Base-by-base conservation (phyloP, 306 rosid genomes). In the Echinosophora koreensis region DNA sequence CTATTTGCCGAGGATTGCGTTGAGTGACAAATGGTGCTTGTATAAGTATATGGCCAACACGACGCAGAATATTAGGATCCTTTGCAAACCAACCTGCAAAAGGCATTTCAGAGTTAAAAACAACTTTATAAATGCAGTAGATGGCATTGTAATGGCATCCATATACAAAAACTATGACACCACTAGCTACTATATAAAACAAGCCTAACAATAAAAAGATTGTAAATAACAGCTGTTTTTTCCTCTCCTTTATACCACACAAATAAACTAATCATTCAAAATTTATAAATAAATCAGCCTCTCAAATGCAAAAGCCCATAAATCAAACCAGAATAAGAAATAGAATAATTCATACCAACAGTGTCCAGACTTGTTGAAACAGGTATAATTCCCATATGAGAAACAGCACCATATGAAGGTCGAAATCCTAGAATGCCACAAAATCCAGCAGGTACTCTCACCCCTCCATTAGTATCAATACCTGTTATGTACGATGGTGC, bases 341-440 rank as follows among this genome's bases (percentile, higher is more conserved):
- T 60, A 64, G 73, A 41, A 46, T 32, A 1, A 49, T 70, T 52
- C 92, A 58, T 91, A 96, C 99, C 99, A 81, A 96, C 84, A 49
- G 97, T 87, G 76, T 96, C 99, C 52, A 96, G 91, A 85, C 92
- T 93, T 62, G 93, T 39, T 58, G 99, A 87, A 73, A 91, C 77
- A 78, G 96, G 94, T 80, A 87, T 66, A 58, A 84, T 68, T 82
- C 97, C 99, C 79, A 14, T 27, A 57, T 87, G 92, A 83, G 99
- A 87, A 83, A 96, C 90, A 77, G 94, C 90, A 61, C 98, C 98
- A 80, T 87, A 84, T 5, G 99, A 96, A 69, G 98, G 98, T 46
- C 98, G 93, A 90, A 96, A 96, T 66, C 98, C 99, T 44, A 96
- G 61, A 77, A 96, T 63, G 52, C 93, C 98, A 86, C 99, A 96